These are phyloP conservation scores for Colletotrichum paranaense DNA, from an alignment of 2,329 filamentous ascomycete species.

Conservation along the genomic window DNA sequence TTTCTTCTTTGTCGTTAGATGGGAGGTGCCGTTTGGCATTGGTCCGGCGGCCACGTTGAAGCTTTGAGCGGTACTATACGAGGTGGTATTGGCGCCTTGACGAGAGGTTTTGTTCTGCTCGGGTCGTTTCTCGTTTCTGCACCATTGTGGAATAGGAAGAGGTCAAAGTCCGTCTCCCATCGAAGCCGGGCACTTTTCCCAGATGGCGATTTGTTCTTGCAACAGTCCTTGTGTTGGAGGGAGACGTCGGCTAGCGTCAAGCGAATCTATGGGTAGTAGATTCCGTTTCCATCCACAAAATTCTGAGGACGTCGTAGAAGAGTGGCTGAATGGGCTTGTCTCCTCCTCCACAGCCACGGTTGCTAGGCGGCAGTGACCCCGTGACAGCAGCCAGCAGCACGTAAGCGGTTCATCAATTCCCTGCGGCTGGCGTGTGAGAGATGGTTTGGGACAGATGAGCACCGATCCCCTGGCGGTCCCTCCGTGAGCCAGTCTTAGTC, in stretches of 20 bases:
- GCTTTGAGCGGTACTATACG: background rate
- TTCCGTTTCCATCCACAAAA: background rate
- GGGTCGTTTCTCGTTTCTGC: background rate
- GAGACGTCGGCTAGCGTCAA: background rate
- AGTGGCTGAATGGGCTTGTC: background rate
- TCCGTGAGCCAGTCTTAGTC: background rate
- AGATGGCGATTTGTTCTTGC: background rate
- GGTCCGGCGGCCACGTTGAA: background rate
- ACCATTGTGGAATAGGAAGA: background rate
- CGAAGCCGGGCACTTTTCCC: background rate
- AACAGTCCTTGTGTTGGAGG: background rate
- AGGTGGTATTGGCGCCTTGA: background rate
- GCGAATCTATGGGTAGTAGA: background rate
- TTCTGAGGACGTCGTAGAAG: background rate
- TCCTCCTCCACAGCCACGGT: background rate
- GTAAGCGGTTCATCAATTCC: conserved; percentile 9
- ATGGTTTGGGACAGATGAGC: conserved; percentile 13
- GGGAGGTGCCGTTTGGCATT: background rate
- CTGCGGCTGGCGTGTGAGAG: conserved; percentile 21
- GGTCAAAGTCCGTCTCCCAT: background rate
- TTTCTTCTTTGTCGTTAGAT: background rate
- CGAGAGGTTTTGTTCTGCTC: background rate
- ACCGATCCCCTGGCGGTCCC: background rate
- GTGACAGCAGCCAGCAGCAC: background rate
- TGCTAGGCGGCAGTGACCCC: background rate